Conservation (phyloP, 75 land plant genomes). For the Picea sitchensis region DNA sequence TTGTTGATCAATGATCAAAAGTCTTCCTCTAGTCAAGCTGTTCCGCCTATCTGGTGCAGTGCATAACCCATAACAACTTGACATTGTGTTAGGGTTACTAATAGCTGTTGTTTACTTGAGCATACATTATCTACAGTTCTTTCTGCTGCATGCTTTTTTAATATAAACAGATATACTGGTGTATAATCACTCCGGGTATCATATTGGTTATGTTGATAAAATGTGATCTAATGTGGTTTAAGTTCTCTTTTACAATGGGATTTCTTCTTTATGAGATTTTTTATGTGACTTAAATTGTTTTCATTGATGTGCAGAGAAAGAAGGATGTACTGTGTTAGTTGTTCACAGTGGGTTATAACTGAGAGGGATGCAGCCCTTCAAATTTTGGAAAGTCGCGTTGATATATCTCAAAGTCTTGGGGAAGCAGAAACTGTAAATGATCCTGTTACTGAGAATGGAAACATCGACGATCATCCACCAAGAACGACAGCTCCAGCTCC, state of each 20-base stretch:
- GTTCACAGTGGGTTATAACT: slow-evolving; percentile 33
- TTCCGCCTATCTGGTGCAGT: no score
- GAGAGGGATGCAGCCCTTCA: slow-evolving; percentile 22
- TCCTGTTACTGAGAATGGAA: background rate
- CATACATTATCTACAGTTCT: no score
- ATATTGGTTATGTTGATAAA: background rate
- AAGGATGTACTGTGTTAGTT: slow-evolving; percentile 35
- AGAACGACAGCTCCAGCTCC: background rate
- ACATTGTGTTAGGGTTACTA: no score
- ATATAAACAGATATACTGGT: background rate
- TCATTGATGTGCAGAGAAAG: slow-evolving; percentile 12
- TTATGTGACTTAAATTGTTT: background rate
- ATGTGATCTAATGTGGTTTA: background rate
- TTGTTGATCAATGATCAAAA: no score
- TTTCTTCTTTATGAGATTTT: background rate
- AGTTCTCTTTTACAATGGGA: background rate
- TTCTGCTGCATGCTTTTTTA: no score
- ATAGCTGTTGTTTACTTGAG: no score
- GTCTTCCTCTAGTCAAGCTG: no score
- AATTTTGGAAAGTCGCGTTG: background rate
- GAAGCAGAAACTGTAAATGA: background rate
- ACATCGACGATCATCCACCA: background rate
- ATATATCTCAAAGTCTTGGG: background rate
- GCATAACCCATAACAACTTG: no score
- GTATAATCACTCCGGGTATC: background rate